Conservation (phyloP, 495 filamentous ascomycete species). For the Aspergillus panamensis region DNA sequence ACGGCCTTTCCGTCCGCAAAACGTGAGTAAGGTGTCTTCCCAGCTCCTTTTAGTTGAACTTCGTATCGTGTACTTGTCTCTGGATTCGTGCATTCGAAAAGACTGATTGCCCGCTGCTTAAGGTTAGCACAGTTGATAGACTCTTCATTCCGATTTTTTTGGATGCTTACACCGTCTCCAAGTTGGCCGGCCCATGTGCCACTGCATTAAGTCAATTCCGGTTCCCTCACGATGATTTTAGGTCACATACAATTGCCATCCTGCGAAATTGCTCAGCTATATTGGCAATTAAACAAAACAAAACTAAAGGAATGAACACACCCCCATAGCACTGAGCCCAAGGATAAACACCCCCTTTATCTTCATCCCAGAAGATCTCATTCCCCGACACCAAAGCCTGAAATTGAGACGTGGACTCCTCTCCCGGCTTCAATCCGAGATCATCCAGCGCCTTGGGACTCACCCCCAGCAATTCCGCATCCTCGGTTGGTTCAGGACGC, state of each 20-base stretch:
- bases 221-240: neutral
- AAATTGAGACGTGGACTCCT: constrained; percentile 72
- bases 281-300: neutral
- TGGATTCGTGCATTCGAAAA: constrained; percentile 87
- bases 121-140: constrained; percentile 9
- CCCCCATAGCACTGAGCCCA: constrained; percentile 99
- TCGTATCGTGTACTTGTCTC: constrained; percentile 71
- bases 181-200: constrained; percentile 94
- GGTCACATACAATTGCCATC: constrained; percentile 53
- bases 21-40: constrained; percentile 87
- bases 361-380: constrained; percentile 57
- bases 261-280: constrained; percentile 30
- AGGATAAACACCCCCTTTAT: constrained; percentile 73
- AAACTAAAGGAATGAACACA: constrained; percentile 18
- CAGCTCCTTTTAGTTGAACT: constrained; percentile 90
- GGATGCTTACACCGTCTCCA: constrained; percentile 65
- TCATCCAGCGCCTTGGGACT: constrained; percentile 74
- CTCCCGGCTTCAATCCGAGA: constrained; percentile 64
- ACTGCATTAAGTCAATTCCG: constrained; percentile 29
- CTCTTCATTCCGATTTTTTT: neutral
- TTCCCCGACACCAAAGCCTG: constrained; percentile 74
- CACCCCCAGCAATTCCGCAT: constrained; percentile 74
- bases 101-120: constrained; percentile 69
- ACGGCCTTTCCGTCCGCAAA: constrained; percentile 98
- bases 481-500: constrained; percentile 64